These are phyloP conservation scores for Fraxinus anomala DNA, from an alignment of 257 asterid species.

Conservation along the genomic window DNA sequence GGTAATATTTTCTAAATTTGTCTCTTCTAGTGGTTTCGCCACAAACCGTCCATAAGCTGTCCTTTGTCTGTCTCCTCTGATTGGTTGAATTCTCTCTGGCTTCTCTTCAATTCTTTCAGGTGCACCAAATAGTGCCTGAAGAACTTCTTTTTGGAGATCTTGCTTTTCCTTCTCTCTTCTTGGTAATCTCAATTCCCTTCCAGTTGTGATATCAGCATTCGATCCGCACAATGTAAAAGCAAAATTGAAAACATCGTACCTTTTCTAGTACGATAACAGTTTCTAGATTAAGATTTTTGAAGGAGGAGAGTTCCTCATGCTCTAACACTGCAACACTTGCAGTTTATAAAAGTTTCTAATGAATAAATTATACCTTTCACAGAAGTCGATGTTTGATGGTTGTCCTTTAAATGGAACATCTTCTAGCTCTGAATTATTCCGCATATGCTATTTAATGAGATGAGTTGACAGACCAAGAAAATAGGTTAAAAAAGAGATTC, in stretches of 20 bases:
- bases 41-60: constrained; percentile 43
- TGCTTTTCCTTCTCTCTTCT: constrained; percentile 30
- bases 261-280: constrained; percentile 6
- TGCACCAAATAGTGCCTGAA: constrained; percentile 52
- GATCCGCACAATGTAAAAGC: constrained; percentile 36
- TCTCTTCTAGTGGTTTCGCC: constrained; percentile 49
- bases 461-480: constrained; percentile 19
- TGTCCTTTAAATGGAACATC: constrained; percentile 23
- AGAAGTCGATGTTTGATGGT: constrained; percentile 20
- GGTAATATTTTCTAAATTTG: constrained; percentile 44
- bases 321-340: not conserved
- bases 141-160: constrained; percentile 49
- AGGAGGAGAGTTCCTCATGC: not conserved
- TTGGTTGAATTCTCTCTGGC: constrained; percentile 18
- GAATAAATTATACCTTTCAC: constrained; percentile 34
- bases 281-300: constrained; percentile 7
- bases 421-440: constrained; percentile 24
- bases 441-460: constrained; percentile 31
- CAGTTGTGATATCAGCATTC: constrained; percentile 28
- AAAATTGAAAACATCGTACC: constrained; percentile 27
- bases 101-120: constrained; percentile 42
- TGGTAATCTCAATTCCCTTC: constrained; percentile 31
- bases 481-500: constrained; percentile 11
- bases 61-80: constrained; percentile 25
- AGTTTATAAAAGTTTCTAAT: constrained; percentile 10